Evolutionary conservation across 257 asterid species (phyloP).

Genomic region (Capsicum baccatum): DNA sequence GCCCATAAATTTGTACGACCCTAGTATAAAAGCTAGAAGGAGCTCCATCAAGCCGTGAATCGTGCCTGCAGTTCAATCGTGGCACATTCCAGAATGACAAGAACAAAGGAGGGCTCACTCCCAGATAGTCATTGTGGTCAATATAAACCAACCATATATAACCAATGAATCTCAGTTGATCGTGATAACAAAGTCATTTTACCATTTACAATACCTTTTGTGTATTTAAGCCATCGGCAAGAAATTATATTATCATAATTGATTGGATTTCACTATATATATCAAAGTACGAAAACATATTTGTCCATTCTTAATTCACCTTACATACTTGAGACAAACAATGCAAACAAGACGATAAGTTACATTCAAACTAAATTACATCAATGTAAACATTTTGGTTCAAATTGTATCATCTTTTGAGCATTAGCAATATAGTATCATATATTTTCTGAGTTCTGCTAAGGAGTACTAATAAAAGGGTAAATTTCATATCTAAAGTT

Average conservation of each 20-base stretch:
- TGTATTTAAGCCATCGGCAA: neutral
- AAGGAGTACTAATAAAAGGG: neutral
- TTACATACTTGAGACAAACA: neutral
- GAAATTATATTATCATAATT: neutral
- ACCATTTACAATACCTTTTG: neutral
- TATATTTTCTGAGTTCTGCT: neutral
- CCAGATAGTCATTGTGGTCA: too few species aligned
- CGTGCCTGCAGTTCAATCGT: too few species aligned
- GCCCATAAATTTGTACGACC: too few species aligned
- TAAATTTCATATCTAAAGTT: constrained; percentile 45
- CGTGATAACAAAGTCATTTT: too few species aligned
- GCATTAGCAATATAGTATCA: neutral
- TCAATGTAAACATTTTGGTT: neutral
- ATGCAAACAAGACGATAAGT: neutral
- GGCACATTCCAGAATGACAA: too few species aligned
- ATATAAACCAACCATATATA: too few species aligned
- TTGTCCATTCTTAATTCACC: neutral
- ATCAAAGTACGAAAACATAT: neutral
- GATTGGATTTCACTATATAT: neutral
- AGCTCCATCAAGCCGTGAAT: too few species aligned
- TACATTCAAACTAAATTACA: neutral
- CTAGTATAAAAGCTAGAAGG: too few species aligned
- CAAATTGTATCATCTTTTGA: neutral
- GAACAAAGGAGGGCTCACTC: too few species aligned
- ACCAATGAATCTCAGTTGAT: too few species aligned